Evolutionary conservation across 2,329 filamentous ascomycete species (phyloP).

Genomic region (Zelopaecilomyces penicillatus): DNA sequence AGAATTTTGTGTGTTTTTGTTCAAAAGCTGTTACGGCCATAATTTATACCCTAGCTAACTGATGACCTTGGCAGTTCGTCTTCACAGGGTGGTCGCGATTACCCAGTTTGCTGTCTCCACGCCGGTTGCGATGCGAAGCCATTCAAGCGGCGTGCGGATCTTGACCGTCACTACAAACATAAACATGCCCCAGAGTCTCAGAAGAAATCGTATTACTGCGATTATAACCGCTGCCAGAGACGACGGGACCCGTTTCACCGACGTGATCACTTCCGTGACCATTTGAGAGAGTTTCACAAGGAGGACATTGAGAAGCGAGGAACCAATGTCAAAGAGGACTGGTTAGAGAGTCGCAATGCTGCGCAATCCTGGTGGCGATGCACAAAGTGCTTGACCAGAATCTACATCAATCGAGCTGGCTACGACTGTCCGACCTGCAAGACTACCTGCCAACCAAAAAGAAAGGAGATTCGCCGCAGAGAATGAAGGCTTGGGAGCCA

Average conservation of each 20-base stretch:
- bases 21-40: no score
- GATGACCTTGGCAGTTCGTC: background rate
- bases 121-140: conserved; percentile 34
- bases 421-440: conserved; percentile 42
- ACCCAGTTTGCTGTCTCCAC: conserved; percentile 29
- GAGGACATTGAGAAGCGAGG: conserved; percentile 46
- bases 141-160: conserved; percentile 46
- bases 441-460: conserved; percentile 35
- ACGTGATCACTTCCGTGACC: conserved; percentile 49
- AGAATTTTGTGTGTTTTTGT: background rate
- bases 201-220: conserved; percentile 40
- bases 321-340: conserved; percentile 25
- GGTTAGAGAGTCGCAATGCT: conserved; percentile 31
- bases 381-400: conserved; percentile 40
- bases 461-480: conserved; percentile 27
- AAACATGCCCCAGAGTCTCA: conserved; percentile 34
- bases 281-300: conserved; percentile 46
- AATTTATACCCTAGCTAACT: no score
- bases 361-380: conserved; percentile 45
- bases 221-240: conserved; percentile 42
- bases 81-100: conserved; percentile 18
- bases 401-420: conserved; percentile 30
- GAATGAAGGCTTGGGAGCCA: conserved; percentile 6
- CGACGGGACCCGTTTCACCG: conserved; percentile 40
- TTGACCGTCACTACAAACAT: conserved; percentile 44